Conservation (phyloP, 768 basidiomycete genomes). For the Exidia glandulosa region DNA sequence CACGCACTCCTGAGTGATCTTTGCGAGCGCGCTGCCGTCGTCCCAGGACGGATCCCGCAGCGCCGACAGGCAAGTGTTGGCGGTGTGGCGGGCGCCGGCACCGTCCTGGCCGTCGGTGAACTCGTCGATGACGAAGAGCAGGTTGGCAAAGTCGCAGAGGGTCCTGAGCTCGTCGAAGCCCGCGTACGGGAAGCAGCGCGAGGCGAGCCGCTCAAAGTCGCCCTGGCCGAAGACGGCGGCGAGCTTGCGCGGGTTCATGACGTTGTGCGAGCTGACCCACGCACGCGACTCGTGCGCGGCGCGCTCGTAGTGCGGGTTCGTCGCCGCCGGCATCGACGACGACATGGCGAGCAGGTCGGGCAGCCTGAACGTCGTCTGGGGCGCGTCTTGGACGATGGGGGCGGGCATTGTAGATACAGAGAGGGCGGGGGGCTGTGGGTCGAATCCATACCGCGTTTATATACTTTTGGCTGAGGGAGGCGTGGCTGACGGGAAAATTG, state of each 20-base stretch:
- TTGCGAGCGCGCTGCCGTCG: constrained; percentile 44
- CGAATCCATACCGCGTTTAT: neutral
- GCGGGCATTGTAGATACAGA: neutral
- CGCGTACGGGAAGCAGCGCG: constrained; percentile 50
- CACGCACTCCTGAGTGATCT: constrained; percentile 51
- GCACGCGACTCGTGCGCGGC: constrained; percentile 46
- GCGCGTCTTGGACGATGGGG: neutral
- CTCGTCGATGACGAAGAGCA: constrained; percentile 58
- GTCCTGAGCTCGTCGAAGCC: constrained; percentile 47
- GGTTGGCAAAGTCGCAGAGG: constrained; percentile 52
- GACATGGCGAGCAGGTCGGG: constrained; percentile 45
- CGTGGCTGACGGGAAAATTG: no score
- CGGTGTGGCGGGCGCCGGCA: constrained; percentile 41
- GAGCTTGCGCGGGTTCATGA: constrained; percentile 49
- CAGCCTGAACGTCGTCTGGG: constrained; percentile 16
- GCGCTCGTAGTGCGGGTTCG: constrained; percentile 45
- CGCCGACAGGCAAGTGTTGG: constrained; percentile 39
- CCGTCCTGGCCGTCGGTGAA: constrained; percentile 56
- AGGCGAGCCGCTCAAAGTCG: constrained; percentile 49
- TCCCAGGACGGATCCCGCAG: constrained; percentile 42
- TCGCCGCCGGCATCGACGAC: constrained; percentile 21
- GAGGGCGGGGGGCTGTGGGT: neutral
- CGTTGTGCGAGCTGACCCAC: constrained; percentile 51
- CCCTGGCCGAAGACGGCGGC: constrained; percentile 55
- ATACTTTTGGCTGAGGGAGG: no score